phyloP scores from a whole-genome alignment of 257 asterid genomes.

The Jasminum sambac region DNA sequence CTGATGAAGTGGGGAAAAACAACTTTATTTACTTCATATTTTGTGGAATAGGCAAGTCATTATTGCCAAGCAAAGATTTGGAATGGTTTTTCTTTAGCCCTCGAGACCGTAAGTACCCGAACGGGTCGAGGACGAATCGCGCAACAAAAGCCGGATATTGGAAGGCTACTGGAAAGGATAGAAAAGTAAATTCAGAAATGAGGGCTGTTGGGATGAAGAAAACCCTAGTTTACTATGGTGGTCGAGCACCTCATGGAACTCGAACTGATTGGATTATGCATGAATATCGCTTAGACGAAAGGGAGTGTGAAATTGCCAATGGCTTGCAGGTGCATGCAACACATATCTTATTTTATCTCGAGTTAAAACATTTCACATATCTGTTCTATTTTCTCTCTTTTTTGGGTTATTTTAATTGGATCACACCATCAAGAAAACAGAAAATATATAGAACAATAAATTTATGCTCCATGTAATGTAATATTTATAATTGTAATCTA shows the following conservation, averaged over 20 bases:
- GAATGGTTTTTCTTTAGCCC: slow-evolving; percentile 99
- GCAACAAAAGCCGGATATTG: slow-evolving; percentile 96
- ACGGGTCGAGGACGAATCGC: slow-evolving; percentile 93
- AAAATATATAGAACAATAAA: too few species aligned
- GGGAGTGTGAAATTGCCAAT: slow-evolving; percentile 70
- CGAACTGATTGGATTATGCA: slow-evolving; percentile 99
- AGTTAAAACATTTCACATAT: too few species aligned
- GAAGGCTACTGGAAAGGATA: slow-evolving; percentile 98
- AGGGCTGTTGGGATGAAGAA: slow-evolving; percentile 93
- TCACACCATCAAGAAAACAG: too few species aligned
- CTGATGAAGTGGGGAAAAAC: background rate
- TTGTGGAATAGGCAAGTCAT: slow-evolving; percentile 62
- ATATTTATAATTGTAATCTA: too few species aligned
- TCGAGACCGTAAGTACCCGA: slow-evolving; percentile 91
- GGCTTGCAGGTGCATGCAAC: slow-evolving; percentile 76
- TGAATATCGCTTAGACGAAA: slow-evolving; percentile 88
- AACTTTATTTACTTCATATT: slow-evolving; percentile 1
- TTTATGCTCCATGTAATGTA: too few species aligned
- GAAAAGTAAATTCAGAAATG: slow-evolving; percentile 79
- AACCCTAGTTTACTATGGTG: slow-evolving; percentile 95
- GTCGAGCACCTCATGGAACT: slow-evolving; percentile 97
- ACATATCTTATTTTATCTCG: background rate
- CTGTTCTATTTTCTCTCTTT: too few species aligned
- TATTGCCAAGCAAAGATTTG: slow-evolving; percentile 94
- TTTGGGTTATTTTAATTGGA: too few species aligned